Conservation (phyloP, 495 filamentous ascomycete genomes). For the Podospora didyma region DNA sequence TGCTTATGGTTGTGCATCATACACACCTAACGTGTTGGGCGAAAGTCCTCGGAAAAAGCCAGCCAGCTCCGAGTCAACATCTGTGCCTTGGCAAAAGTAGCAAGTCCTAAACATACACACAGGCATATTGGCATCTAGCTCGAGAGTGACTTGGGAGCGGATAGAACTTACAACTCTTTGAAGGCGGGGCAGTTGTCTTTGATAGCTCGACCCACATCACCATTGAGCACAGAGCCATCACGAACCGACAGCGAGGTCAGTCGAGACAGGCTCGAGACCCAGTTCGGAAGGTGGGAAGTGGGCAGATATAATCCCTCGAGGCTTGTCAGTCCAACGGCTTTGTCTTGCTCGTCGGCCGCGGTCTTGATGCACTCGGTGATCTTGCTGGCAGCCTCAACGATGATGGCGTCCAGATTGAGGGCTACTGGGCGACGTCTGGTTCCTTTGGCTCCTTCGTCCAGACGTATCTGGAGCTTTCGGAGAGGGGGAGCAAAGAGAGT, state of each 20-base stretch:
- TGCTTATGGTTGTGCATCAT: not conserved
- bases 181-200: constrained; percentile 57
- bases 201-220: constrained; percentile 50
- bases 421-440: too few relatives aligned
- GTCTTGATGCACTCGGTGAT: constrained; percentile 32
- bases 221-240: constrained; percentile 53
- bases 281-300: constrained; percentile 25
- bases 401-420: constrained; percentile 18
- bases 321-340: constrained; percentile 43
- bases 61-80: constrained; percentile 50
- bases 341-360: constrained; percentile 27
- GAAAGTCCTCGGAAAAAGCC: constrained; percentile 54
- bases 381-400: constrained; percentile 23
- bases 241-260: constrained; percentile 49
- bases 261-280: constrained; percentile 32
- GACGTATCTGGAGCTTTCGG: constrained; percentile 25
- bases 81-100: constrained; percentile 35
- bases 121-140: not conserved
- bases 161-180: constrained; percentile 39
- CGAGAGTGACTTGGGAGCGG: too few relatives aligned
- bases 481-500: constrained; percentile 51
- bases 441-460: not conserved
- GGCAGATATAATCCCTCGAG: constrained; percentile 32
- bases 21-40: constrained; percentile 50
- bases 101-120: constrained; percentile 32